Conservation (phyloP, 805 yeast species). For the Lachancea nothofagi region DNA sequence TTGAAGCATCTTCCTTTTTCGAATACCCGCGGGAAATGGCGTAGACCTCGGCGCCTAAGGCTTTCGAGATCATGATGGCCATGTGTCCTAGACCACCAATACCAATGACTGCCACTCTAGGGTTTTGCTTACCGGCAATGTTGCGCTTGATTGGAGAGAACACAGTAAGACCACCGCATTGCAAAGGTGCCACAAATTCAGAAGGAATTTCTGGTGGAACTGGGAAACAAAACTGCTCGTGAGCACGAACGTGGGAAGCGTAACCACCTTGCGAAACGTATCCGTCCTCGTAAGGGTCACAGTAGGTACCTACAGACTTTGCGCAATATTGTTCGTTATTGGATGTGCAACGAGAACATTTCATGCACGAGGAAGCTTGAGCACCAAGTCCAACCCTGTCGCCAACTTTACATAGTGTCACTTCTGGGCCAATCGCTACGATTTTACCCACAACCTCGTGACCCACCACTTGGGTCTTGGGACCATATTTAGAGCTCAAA, state of each 20-base stretch:
- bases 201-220: slow-evolving; percentile 52
- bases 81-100: slow-evolving; percentile 46
- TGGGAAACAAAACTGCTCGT: slow-evolving; percentile 57
- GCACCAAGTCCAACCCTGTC: slow-evolving; percentile 83
- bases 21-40: slow-evolving; percentile 42
- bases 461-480: slow-evolving; percentile 43
- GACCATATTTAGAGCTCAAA: slow-evolving; percentile 9
- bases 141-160: slow-evolving; percentile 57
- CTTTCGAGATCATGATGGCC: slow-evolving; percentile 44
- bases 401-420: slow-evolving; percentile 41
- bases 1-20: slow-evolving; percentile 39
- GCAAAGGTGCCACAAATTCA: slow-evolving; percentile 60
- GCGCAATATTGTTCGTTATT: slow-evolving; percentile 56
- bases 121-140: slow-evolving; percentile 30
- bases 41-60: slow-evolving; percentile 46
- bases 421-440: slow-evolving; percentile 42
- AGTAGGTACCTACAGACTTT: slow-evolving; percentile 47
- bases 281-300: slow-evolving; percentile 42
- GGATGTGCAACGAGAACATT: slow-evolving; percentile 53
- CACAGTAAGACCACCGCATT: slow-evolving; percentile 75
- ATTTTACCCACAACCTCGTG: slow-evolving; percentile 59
- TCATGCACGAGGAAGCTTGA: slow-evolving; percentile 51
- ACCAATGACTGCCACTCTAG: slow-evolving; percentile 41
- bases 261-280: slow-evolving; percentile 59
- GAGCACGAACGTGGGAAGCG: slow-evolving; percentile 58